phyloP scores from a whole-genome alignment of 345 rosid species.

The Triadica sebifera region DNA sequence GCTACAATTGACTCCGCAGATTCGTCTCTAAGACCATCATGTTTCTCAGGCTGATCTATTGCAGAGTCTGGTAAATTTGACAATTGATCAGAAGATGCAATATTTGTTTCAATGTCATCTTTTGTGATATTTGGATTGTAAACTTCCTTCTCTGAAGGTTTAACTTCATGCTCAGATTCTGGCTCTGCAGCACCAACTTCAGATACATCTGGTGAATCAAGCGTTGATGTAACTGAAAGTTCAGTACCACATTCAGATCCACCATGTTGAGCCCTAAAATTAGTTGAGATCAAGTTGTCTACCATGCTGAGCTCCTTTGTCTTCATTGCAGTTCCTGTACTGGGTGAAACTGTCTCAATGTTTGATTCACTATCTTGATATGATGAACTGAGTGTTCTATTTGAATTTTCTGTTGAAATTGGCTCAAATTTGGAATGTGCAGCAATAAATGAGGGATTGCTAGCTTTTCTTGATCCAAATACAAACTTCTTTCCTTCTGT shows the following conservation, averaged over 20 bases:
- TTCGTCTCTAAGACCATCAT: constrained; percentile 34
- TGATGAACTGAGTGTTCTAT: constrained; percentile 33
- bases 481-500: constrained; percentile 42
- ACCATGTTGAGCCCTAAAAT: constrained; percentile 38
- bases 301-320: constrained; percentile 27
- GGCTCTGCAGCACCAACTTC: constrained; percentile 45
- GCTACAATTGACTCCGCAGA: constrained; percentile 24
- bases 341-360: constrained; percentile 30
- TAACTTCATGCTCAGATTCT: constrained; percentile 36
- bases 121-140: constrained; percentile 26
- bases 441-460: constrained; percentile 66
- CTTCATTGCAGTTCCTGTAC: constrained; percentile 22
- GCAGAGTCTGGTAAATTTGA: constrained; percentile 22
- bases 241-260: constrained; percentile 92
- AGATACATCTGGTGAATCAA: constrained; percentile 73
- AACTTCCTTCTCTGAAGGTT: constrained; percentile 38
- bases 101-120: constrained; percentile 33
- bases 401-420: constrained; percentile 45
- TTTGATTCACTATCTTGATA: constrained; percentile 47
- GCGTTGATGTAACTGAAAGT: constrained; percentile 84
- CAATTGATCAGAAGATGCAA: constrained; percentile 25
- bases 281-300: constrained; percentile 35
- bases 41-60: constrained; percentile 34
- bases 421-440: constrained; percentile 72
- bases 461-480: constrained; percentile 48